Evolutionary conservation across 345 rosid genomes (phyloP).

Genomic region (Salix arbutifolia): DNA sequence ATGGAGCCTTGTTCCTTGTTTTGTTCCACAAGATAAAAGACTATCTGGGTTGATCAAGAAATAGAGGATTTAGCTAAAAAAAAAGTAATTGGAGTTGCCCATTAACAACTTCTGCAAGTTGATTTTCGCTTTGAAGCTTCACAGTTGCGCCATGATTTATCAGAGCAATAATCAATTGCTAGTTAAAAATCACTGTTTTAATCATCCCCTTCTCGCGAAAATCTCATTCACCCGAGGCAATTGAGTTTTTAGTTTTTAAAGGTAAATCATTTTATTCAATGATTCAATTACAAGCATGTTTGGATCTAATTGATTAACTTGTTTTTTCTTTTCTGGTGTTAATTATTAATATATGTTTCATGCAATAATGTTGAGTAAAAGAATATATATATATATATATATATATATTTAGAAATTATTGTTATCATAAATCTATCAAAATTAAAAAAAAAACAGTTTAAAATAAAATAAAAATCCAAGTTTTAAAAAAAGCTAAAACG

Average conservation of each 20-base stretch:
- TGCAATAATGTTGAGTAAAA: no score
- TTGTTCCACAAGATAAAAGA: neutral
- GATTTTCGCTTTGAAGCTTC: neutral
- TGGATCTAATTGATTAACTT: neutral
- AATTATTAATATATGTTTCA: neutral
- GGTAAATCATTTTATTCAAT: neutral
- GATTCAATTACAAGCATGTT: neutral
- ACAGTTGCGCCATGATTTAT: neutral
- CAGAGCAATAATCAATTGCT: neutral
- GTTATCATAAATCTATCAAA: no score
- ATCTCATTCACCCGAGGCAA: neutral
- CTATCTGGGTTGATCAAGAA: neutral
- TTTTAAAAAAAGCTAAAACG: no score
- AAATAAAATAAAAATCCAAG: no score
- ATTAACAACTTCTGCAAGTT: neutral
- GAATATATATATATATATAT: no score
- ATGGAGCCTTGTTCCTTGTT: neutral
- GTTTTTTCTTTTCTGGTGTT: neutral
- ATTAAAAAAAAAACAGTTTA: no score
- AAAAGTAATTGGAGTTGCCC: neutral
- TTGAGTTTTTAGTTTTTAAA: neutral
- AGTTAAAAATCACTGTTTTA: neutral
- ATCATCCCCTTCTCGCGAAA: neutral
- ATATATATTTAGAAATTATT: no score
- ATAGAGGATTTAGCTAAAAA: neutral